Evolutionary conservation across 805 yeast genomes (phyloP).

Genomic region (Ogataea glucozyma): DNA sequence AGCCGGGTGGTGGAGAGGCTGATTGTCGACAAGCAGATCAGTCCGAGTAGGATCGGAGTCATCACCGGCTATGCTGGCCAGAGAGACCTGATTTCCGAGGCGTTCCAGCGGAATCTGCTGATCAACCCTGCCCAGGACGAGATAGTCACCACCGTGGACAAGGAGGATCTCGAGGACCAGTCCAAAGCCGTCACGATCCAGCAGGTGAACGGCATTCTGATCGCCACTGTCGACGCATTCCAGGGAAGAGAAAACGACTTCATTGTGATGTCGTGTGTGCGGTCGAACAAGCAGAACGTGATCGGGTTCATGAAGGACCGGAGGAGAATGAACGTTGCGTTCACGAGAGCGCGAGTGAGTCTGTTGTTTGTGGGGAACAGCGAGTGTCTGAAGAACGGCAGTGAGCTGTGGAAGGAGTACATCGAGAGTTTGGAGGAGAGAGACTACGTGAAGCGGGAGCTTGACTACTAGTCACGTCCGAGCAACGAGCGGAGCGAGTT

Average conservation of each 20-base stretch:
- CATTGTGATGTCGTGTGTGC: slow-evolving; percentile 75
- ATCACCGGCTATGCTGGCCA: slow-evolving; percentile 81
- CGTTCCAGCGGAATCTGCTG: slow-evolving; percentile 48
- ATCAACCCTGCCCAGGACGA: slow-evolving; percentile 55
- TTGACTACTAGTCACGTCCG: slow-evolving; percentile 9
- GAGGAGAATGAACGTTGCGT: slow-evolving; percentile 68
- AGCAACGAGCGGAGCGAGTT: background rate
- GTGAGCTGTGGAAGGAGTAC: slow-evolving; percentile 51
- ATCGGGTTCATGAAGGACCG: slow-evolving; percentile 65
- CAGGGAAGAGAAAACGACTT: slow-evolving; percentile 90
- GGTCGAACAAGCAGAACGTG: slow-evolving; percentile 56
- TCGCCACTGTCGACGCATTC: slow-evolving; percentile 80
- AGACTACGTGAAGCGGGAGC: slow-evolving; percentile 29
- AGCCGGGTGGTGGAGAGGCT: slow-evolving; percentile 49
- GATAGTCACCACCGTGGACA: slow-evolving; percentile 55
- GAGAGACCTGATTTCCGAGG: slow-evolving; percentile 58
- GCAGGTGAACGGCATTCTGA: slow-evolving; percentile 44
- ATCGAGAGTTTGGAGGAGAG: slow-evolving; percentile 41
- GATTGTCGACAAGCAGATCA: slow-evolving; percentile 54
- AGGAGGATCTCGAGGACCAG: slow-evolving; percentile 55
- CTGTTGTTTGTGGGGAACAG: slow-evolving; percentile 64
- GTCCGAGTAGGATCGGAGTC: slow-evolving; percentile 55
- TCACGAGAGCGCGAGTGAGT: slow-evolving; percentile 68
- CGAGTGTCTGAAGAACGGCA: slow-evolving; percentile 47
- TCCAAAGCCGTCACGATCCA: slow-evolving; percentile 47